These are phyloP conservation scores for Anthostomella pinea DNA, from an alignment of 2,329 filamentous ascomycete species.

Conservation along the genomic window DNA sequence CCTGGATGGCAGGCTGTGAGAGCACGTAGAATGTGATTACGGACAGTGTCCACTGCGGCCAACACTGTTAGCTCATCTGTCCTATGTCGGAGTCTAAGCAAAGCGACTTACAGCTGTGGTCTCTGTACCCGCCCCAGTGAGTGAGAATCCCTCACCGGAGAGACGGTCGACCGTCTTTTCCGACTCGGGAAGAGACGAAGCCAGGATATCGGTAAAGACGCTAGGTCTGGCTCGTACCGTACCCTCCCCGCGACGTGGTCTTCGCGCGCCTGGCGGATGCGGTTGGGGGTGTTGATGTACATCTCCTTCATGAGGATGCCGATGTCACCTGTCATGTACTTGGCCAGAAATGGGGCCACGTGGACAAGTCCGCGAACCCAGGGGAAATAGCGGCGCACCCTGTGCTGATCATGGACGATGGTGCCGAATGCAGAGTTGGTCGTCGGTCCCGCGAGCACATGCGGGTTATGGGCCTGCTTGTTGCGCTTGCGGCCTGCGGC, in stretches of 20 bases:
- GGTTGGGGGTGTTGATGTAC: no score
- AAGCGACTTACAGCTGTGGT: no score
- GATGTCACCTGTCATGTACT: no score
- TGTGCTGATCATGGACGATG: conserved; percentile 23
- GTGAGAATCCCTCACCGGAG: conserved; percentile 29
- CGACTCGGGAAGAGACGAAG: conserved; percentile 28
- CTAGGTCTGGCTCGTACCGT: conserved; percentile 20
- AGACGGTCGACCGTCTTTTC: conserved; percentile 35
- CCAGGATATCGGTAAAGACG: conserved; percentile 32
- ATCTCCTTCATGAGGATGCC: no score
- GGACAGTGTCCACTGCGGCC: conserved; percentile 31
- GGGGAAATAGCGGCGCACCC: no score
- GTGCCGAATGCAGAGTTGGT: conserved; percentile 20
- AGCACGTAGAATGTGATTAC: conserved; percentile 36
- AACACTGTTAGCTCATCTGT: no score
- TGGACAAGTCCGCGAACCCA: no score
- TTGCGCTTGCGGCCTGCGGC: conserved; percentile 12
- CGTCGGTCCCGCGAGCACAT: conserved; percentile 9
- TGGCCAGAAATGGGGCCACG: no score
- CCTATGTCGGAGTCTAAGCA: no score
- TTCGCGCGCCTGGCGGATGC: no score
- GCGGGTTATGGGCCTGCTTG: conserved; percentile 11
- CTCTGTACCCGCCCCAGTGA: conserved; percentile 36
- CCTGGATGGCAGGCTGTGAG: conserved; percentile 27
- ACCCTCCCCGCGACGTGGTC: conserved; percentile 4